phyloP scores from a whole-genome alignment of 2,329 filamentous ascomycete genomes.

The Aspergillus neotritici region DNA sequence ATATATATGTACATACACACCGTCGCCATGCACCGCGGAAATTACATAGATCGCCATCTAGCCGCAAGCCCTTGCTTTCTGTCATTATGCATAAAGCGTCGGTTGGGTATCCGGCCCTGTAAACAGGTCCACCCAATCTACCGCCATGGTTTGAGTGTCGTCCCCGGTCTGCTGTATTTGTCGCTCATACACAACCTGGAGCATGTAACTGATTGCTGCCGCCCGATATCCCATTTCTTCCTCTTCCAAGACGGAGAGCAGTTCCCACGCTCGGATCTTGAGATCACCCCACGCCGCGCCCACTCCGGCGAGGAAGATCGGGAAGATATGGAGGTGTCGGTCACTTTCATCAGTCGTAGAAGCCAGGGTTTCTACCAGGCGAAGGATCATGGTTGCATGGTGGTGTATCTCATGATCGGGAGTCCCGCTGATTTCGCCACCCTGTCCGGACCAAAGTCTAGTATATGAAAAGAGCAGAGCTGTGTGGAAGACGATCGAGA shows the following conservation, averaged over 20 bases:
- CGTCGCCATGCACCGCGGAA: too few species aligned
- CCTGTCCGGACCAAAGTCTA: constrained; percentile 49
- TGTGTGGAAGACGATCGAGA: constrained; percentile 45
- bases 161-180: constrained; percentile 40
- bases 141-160: constrained; percentile 38
- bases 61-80: background rate
- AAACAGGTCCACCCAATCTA: constrained; percentile 49
- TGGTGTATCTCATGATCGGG: constrained; percentile 40
- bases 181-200: constrained; percentile 46
- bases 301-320: constrained; percentile 49
- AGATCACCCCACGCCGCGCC: constrained; percentile 38
- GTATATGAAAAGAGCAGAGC: constrained; percentile 50
- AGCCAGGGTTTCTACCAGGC: constrained; percentile 36
- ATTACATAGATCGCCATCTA: too few species aligned
- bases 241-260: constrained; percentile 46
- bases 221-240: constrained; percentile 47
- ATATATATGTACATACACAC: too few species aligned
- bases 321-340: constrained; percentile 47
- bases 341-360: constrained; percentile 36
- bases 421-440: constrained; percentile 34
- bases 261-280: constrained; percentile 45
- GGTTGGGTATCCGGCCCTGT: constrained; percentile 42
- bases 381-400: constrained; percentile 43
- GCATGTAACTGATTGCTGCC: constrained; percentile 39
- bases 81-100: constrained; percentile 48